Base-by-base conservation (phyloP, 306 rosid species). In the Dalbergia cultrata region DNA sequence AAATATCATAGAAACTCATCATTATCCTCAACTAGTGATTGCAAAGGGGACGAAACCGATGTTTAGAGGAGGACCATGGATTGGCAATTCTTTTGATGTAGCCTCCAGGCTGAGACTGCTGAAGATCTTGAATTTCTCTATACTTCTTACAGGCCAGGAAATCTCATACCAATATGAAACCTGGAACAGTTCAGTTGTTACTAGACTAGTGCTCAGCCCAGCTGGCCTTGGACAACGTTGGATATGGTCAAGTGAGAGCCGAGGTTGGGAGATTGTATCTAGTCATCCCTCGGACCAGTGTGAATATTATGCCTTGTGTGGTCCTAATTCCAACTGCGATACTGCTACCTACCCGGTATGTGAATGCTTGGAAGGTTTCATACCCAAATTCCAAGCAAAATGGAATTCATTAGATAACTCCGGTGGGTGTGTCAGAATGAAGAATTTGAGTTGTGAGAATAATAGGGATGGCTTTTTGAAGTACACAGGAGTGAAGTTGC, bases 361-460 rank as follows among this genome's bases (percentile, higher is more conserved):
- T 49, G 33, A 60, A 50, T 70, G 83, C 78, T 35, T 71, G 64
- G 22, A 70, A 50, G 83, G 83, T 6, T 71, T 70, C 41, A 5
- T 5, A 33, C 78, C 83, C n/a, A 80, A 70, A 9, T 80, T 21
- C 9, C 8, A 34, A 35, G 78, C 7, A 19, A 60, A 80, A 45
- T 80, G 83, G 83, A 53, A 50, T 49, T 18, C 72, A 26, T 26
- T 13, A 1, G 72, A 70, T 35, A 60, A 78, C 78, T 34, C 54
- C 19, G 83, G 57, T 19, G 83, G 83, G 6, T 80, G 72, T 71
- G 78, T 80, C 8, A 18, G 78, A 47, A 61, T 3, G 14, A 49
- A 0, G 18, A 33, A 12, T 0, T 35, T 61, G 22, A 61, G 4
- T 14, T 77, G 67, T 43, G 31, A 26, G 31, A 4, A 3, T 41